These are phyloP conservation scores for Akanthomyces uredinophilus DNA, from an alignment of 2,329 filamentous ascomycete genomes.

Conservation along the genomic window DNA sequence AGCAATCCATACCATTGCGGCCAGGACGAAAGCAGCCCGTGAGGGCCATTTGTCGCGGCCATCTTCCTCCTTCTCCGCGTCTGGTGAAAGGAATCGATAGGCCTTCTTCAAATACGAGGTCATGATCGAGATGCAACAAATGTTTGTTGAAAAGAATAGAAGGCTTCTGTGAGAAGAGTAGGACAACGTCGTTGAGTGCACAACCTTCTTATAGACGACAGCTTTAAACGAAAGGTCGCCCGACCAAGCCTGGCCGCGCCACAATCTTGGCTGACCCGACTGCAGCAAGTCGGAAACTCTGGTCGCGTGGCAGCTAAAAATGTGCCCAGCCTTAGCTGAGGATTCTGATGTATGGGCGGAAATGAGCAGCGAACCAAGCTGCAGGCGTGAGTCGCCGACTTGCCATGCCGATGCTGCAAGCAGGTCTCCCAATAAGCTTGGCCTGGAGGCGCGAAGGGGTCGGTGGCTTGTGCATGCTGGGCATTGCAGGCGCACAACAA, in stretches of 20 bases:
- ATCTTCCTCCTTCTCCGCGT: constrained; percentile 16
- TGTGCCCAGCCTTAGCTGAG: not conserved
- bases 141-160: not conserved
- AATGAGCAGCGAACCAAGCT: not conserved
- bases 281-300: not conserved
- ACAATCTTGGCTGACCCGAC: not conserved
- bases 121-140: not conserved
- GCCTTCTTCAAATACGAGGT: not conserved
- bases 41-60: constrained; percentile 16
- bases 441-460: not conserved
- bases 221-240: not conserved
- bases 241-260: not conserved
- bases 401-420: not conserved
- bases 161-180: not conserved
- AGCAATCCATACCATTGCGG: constrained; percentile 9
- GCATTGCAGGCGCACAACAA: too few relatives aligned
- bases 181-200: not conserved
- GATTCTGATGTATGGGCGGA: not conserved
- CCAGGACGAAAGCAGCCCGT: constrained; percentile 11
- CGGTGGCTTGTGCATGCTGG: not conserved
- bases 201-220: not conserved
- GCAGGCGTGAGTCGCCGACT: not conserved
- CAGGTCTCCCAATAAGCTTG: not conserved
- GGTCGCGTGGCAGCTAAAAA: not conserved
- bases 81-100: constrained; percentile 11